Base-by-base conservation (phyloP, 2,329 filamentous ascomycete genomes). In the Fusarium sp. region DNA sequence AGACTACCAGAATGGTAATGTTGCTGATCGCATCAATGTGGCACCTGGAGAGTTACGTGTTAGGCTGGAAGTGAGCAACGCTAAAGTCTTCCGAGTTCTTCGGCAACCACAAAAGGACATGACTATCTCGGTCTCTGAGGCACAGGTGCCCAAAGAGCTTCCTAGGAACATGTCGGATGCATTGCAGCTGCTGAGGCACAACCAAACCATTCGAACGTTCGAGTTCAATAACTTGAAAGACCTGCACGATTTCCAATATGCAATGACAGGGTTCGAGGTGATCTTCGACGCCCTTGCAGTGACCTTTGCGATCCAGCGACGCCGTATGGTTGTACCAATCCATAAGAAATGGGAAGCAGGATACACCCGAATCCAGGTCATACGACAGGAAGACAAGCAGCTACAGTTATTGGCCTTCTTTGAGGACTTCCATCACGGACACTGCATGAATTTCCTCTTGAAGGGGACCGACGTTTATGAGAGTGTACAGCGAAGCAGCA, bases 341-440 rank as follows among this genome's bases (percentile, higher is more conserved):
- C 93, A 97, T 84, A 97, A 97, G 83, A 96, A 96, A 81, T 97
- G 94, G 93, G 94, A 97, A 78, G 93, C 94, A 5, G 90, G 87
- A n/a, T 88, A 87, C 41, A 93, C 93, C 13, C 90, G 95, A 39
- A 85, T 97, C 12, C 94, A 97, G 79, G 86, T 97, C 41, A 90
- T 97, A 39, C 78, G 76, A 60, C 87, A 90, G 72, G 91, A 92
- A 72, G 93, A 94, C 70, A 93, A 90, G 18, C 82, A 90, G 18
- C 82, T 93, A 27, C 94, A 97, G 80, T 84, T 98, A 35, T 83
- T 97, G 27, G 94, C 91, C 6, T 98, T 97, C 83, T 96, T 97
- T 80, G 91, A 94, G 72, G 93, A 95, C 66, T 97, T 97, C 81
- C 90, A 89, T 46, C 93, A 97, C 76, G 94, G 94, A 7, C 91